A percentile compares a stretch with the other conserved stretches of the same genome.
Conservation (phyloP, 352 stramenopile species). For the Phytophthora quininea region DNA sequence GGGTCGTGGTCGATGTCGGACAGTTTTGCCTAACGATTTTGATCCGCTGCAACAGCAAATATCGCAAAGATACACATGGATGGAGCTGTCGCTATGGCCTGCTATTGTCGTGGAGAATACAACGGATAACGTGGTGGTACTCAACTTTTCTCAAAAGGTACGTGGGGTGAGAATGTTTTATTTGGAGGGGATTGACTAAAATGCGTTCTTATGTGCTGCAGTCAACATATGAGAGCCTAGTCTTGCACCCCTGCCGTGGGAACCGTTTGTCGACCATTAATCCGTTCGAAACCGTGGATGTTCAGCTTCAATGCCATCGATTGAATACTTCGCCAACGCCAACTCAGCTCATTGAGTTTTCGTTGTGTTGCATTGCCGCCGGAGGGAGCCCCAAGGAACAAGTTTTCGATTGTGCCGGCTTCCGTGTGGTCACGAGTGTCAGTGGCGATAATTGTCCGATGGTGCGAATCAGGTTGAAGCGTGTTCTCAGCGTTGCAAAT, state of each 20-base stretch:
- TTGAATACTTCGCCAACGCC: neutral
- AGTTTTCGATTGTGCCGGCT: constrained; percentile 38
- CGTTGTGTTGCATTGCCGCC: constrained; percentile 20
- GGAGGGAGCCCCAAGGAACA: constrained; percentile 31
- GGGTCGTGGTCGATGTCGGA: constrained; percentile 39
- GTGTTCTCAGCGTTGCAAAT: constrained; percentile 41
- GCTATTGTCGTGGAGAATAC: constrained; percentile 50
- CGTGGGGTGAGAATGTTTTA: neutral
- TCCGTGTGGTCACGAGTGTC: constrained; percentile 33
- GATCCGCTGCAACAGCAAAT: constrained; percentile 45
- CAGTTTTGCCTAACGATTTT: constrained; percentile 55
- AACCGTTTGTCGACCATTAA: constrained; percentile 45
- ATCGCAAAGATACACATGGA: constrained; percentile 55
- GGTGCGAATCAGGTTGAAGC: constrained; percentile 43
- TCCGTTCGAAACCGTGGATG: constrained; percentile 35
- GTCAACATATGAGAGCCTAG: constrained; percentile 22
- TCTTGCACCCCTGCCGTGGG: constrained; percentile 22
- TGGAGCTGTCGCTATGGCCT: constrained; percentile 56
- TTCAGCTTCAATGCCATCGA: constrained; percentile 27
- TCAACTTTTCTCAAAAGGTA: constrained; percentile 55
- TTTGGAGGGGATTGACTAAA: constrained; percentile 9
- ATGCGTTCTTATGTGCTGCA: constrained; percentile 14
- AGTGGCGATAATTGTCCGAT: constrained; percentile 23
- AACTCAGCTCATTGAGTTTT: constrained; percentile 14
- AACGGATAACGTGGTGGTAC: constrained; percentile 29